A percentile compares a stretch with the other conserved stretches of the same genome.
Evolutionary conservation across 768 basidiomycete species (phyloP).

Genomic region (Podaxis sp.): DNA sequence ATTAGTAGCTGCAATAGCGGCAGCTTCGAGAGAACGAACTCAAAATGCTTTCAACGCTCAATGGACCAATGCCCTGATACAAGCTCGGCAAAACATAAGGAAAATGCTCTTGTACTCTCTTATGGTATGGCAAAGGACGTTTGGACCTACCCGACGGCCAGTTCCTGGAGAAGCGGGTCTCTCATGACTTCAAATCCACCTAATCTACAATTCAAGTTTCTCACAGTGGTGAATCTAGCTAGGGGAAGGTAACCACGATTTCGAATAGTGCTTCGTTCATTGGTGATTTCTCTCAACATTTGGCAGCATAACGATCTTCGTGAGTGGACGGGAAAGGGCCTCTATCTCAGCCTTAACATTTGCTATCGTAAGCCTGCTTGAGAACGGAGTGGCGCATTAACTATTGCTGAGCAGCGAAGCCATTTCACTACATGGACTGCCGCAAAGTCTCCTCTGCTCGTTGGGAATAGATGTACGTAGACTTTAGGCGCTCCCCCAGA

Average conservation of each 20-base stretch:
- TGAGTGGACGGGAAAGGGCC: constrained; percentile 16
- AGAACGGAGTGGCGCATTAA: constrained; percentile 50
- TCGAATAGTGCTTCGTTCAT: constrained; percentile 29
- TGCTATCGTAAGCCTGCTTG: constrained; percentile 20
- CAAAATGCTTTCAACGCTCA: constrained; percentile 22
- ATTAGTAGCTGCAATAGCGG: constrained; percentile 22
- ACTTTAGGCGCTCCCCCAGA: neutral
- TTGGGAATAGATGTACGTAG: constrained; percentile 46
- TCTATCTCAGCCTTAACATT: neutral
- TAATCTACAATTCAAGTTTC: constrained; percentile 16
- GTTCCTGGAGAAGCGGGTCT: constrained; percentile 24
- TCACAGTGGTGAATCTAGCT: constrained; percentile 24
- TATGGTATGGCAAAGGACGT: constrained; percentile 29
- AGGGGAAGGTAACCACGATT: constrained; percentile 24
- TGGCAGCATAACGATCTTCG: constrained; percentile 53
- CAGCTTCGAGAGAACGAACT: constrained; percentile 21
- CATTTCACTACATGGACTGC: constrained; percentile 60
- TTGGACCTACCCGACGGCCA: constrained; percentile 23
- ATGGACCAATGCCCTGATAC: constrained; percentile 26
- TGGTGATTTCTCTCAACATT: constrained; percentile 33
- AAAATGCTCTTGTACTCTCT: constrained; percentile 26
- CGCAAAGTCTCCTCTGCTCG: constrained; percentile 51
- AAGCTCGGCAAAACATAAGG: constrained; percentile 24
- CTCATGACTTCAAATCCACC: neutral
- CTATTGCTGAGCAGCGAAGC: constrained; percentile 48